Percentiles rank a stretch among this genome's conserved stretches.
These are phyloP conservation scores for Leptomonas seymouri DNA, from an alignment of 208 protist species.

Conservation along the genomic window DNA sequence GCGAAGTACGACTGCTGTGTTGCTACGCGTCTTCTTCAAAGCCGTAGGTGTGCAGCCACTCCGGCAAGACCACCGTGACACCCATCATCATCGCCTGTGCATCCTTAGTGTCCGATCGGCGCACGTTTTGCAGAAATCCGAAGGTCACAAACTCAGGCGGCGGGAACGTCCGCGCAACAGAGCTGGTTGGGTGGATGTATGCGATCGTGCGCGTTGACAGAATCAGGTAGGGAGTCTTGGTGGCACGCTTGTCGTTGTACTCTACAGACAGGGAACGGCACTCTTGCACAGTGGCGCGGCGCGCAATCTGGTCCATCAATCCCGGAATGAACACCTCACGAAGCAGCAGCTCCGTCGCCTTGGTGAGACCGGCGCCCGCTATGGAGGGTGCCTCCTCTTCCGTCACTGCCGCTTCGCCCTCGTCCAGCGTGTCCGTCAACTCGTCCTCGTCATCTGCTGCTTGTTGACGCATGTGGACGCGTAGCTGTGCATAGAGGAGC, in stretches of 20 bases:
- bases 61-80: conserved; percentile 84
- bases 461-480: conserved; percentile 36
- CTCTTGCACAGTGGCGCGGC: conserved; percentile 88
- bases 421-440: conserved; percentile 71
- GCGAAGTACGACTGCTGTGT: no score
- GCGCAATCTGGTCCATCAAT: conserved; percentile 87
- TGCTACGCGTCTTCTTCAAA: conserved; percentile 39
- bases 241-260: conserved; percentile 84
- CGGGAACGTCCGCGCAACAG: conserved; percentile 79
- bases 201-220: conserved; percentile 61
- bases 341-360: conserved; percentile 68
- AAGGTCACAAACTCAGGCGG: conserved; percentile 91
- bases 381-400: conserved; percentile 3
- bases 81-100: conserved; percentile 88
- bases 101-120: conserved; percentile 74
- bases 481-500: conserved; percentile 74
- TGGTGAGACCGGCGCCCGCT: conserved; percentile 13
- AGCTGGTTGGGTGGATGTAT: conserved; percentile 87
- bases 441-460: conserved; percentile 29
- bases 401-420: conserved; percentile 39
- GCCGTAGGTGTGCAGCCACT: conserved; percentile 82
- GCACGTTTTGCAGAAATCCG: conserved; percentile 71
- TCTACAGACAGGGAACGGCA: conserved; percentile 83
- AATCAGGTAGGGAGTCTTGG: conserved; percentile 83
- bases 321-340: conserved; percentile 88